Evolutionary conservation across 1,139 yeast genomes (phyloP).

Genomic region (Debaryomyces nepalensis): DNA sequence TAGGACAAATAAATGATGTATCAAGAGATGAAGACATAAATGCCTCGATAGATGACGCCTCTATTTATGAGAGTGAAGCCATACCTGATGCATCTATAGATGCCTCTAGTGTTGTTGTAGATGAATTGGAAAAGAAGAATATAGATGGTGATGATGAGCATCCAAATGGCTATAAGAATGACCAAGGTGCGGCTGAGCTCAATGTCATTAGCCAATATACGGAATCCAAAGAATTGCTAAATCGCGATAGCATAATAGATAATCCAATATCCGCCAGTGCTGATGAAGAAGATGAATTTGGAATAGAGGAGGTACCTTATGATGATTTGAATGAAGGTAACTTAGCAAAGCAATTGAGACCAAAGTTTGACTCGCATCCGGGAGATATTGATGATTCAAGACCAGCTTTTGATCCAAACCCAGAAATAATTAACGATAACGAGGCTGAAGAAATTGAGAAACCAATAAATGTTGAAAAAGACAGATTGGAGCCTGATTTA

Average conservation of each 20-base stretch:
- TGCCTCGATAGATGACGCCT: conserved; percentile 1
- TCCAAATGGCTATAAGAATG: conserved; percentile 1
- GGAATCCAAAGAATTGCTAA: conserved; percentile 16
- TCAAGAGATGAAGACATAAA: conserved; percentile 7
- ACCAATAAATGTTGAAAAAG: conserved; percentile 13
- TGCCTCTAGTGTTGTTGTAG: conserved; percentile 26
- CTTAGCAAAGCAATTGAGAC: conserved; percentile 35
- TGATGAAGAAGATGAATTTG: conserved; percentile 22
- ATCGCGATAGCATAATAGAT: conserved; percentile 10
- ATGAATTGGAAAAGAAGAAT: conserved; percentile 31
- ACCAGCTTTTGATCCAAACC: conserved; percentile 39
- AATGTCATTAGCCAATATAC: conserved; percentile 28
- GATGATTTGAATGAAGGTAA: conserved; percentile 24
- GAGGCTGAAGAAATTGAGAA: conserved; percentile 35
- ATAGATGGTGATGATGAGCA: conserved; percentile 9
- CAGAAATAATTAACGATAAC: conserved; percentile 32
- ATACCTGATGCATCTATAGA: conserved; percentile 21
- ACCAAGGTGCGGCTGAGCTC: conserved; percentile 20
- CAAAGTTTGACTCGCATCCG: conserved; percentile 38
- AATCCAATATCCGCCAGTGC: conserved; percentile 10
- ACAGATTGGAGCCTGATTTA: background rate
- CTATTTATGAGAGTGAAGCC: conserved; percentile 9
- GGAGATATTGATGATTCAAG: conserved; percentile 26
- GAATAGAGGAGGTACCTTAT: conserved; percentile 23
- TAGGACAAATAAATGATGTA: conserved; percentile 15